Conservation (phyloP, 1,284 basidiomycete species). For the Tylopilus microsporus region DNA sequence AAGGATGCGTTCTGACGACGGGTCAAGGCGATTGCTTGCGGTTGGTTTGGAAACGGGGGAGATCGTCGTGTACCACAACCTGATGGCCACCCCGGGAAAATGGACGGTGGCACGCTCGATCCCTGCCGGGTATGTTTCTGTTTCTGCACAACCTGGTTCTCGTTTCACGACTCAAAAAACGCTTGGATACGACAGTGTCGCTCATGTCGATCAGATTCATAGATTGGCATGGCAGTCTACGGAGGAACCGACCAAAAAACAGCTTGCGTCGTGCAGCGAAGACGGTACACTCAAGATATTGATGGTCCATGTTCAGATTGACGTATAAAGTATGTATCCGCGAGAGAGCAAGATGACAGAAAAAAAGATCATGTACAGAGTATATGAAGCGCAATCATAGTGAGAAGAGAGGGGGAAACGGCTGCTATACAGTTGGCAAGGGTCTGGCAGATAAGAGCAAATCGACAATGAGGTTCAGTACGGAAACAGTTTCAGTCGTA, state of each 20-base stretch:
- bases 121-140: slow-evolving; percentile 41
- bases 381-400: slow-evolving; percentile 27
- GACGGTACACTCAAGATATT: slow-evolving; percentile 76
- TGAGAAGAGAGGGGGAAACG: slow-evolving; percentile 40
- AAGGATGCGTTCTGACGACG: not conserved
- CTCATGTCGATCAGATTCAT: slow-evolving; percentile 67
- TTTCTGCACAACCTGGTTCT: not conserved
- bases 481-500: slow-evolving; percentile 57
- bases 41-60: slow-evolving; percentile 70
- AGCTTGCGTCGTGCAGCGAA: slow-evolving; percentile 63
- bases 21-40: slow-evolving; percentile 55
- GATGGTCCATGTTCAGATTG: slow-evolving; percentile 51
- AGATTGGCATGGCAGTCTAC: slow-evolving; percentile 62
- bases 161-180: slow-evolving; percentile 4
- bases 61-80: slow-evolving; percentile 52
- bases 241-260: slow-evolving; percentile 28
- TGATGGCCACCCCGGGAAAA: slow-evolving; percentile 28
- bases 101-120: slow-evolving; percentile 51
- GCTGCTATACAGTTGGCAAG: slow-evolving; percentile 69
- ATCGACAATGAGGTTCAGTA: slow-evolving; percentile 48
- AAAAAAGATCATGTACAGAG: slow-evolving; percentile 24
- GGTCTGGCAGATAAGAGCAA: slow-evolving; percentile 34
- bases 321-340: slow-evolving; percentile 37
- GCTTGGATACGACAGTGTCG: slow-evolving; percentile 39
- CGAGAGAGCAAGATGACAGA: slow-evolving; percentile 13